Conservation (phyloP, 345 rosid genomes). For the Balakata baccata region DNA sequence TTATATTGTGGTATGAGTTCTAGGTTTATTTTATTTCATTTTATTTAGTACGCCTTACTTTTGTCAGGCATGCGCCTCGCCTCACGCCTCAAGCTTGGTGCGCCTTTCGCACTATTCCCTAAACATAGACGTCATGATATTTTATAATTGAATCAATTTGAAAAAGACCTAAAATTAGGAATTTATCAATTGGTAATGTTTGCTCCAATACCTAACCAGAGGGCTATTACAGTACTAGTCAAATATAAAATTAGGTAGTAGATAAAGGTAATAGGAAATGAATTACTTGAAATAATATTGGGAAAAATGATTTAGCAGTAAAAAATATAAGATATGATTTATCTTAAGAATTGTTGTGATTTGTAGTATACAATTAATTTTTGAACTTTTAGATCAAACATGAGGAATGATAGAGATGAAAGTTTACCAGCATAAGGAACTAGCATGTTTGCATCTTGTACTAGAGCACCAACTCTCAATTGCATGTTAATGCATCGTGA, state of each 20-base stretch:
- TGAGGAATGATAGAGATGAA: neutral
- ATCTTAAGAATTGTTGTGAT: neutral
- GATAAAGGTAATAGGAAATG: neutral
- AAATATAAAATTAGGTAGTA: neutral
- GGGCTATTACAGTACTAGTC: too few relatives aligned
- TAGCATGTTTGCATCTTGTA: conserved; percentile 85
- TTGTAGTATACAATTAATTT: neutral
- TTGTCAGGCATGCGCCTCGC: too few relatives aligned
- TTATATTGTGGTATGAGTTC: too few relatives aligned
- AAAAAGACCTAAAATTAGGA: too few relatives aligned
- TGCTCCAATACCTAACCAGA: too few relatives aligned
- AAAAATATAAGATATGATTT: neutral
- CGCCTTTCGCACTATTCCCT: too few relatives aligned
- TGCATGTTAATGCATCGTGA: conserved; percentile 76
- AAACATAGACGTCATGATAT: too few relatives aligned
- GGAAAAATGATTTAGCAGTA: neutral
- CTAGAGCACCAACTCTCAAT: conserved; percentile 75
- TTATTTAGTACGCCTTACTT: too few relatives aligned
- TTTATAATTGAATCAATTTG: too few relatives aligned
- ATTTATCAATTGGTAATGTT: too few relatives aligned
- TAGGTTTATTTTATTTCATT: too few relatives aligned
- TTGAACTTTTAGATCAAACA: neutral
- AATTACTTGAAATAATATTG: neutral
- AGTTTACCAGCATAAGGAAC: conserved; percentile 87
- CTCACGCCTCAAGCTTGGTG: too few relatives aligned